Conservation (phyloP, 352 stramenopile genomes). For the Blastocystis hominis region DNA sequence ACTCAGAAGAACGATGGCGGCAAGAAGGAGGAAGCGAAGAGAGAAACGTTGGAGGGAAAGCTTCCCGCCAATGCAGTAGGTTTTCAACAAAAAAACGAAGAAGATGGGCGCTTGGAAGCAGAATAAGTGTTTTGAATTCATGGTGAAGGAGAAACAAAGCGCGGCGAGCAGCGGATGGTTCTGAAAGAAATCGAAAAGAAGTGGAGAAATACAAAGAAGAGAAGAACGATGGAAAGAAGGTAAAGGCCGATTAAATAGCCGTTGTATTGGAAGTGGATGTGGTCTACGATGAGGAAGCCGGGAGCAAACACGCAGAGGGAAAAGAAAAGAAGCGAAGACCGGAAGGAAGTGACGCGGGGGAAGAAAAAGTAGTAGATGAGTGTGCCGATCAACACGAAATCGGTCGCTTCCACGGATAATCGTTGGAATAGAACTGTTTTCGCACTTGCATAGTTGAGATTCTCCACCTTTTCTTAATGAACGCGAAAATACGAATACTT, state of each 20-base stretch:
- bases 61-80: constrained; percentile 71
- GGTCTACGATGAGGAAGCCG: constrained; percentile 85
- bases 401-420: constrained; percentile 77
- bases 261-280: constrained; percentile 99
- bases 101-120: constrained; percentile 84
- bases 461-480: constrained; percentile 41
- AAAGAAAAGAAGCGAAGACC: constrained; percentile 64
- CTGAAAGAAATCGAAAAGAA: neutral
- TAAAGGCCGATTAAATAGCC: constrained; percentile 86
- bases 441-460: constrained; percentile 66
- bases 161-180: constrained; percentile 75
- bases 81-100: constrained; percentile 83
- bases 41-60: constrained; percentile 65
- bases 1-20: constrained; percentile 68
- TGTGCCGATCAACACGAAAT: constrained; percentile 69
- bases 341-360: neutral
- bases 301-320: constrained; percentile 80
- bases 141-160: constrained; percentile 77
- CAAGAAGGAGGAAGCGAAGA: constrained; percentile 72
- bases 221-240: constrained; percentile 73
- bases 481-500: neutral
- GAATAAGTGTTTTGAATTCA: constrained; percentile 96
- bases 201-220: constrained; percentile 59
- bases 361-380: constrained; percentile 60
- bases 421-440: constrained; percentile 79